A percentile compares a stretch with the other conserved stretches of the same genome.
Evolutionary conservation across 176 grass and related monocot genomes (phyloP).

Genomic region (Phragmites australis): DNA sequence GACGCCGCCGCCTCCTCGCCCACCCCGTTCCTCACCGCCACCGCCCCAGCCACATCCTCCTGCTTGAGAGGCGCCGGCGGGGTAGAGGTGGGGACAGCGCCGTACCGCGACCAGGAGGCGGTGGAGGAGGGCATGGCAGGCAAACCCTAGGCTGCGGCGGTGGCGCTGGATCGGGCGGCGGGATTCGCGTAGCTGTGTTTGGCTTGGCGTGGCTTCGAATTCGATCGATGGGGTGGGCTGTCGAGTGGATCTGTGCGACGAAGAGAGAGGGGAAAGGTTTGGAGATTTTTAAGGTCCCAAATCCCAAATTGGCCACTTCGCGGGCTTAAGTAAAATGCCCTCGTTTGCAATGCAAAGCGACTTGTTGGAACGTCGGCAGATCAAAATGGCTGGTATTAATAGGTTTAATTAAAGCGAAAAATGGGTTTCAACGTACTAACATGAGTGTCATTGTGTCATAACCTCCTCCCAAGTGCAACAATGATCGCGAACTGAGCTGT

Average conservation of each 20-base stretch:
- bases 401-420: not conserved
- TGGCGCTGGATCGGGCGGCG: slow-evolving; percentile 24
- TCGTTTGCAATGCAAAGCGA: not conserved
- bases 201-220: slow-evolving; percentile 5
- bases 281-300: not conserved
- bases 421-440: not conserved
- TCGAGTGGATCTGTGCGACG: slow-evolving; percentile 36
- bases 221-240: slow-evolving; percentile 34
- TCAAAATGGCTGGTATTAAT: not conserved
- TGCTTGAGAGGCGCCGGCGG: slow-evolving; percentile 1
- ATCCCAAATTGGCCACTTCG: slow-evolving; percentile 10
- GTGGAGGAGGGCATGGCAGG: slow-evolving; percentile 50
- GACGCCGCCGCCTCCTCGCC: slow-evolving; percentile 14
- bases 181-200: slow-evolving; percentile 11
- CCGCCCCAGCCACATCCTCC: not conserved
- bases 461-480: too few species aligned
- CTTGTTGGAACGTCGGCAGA: slow-evolving; percentile 23
- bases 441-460: not conserved
- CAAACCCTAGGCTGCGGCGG: slow-evolving; percentile 7
- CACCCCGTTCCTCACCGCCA: not conserved
- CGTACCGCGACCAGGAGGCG: slow-evolving; percentile 62
- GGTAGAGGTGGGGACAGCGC: slow-evolving; percentile 47
- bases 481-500: too few species aligned
- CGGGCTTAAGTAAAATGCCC: slow-evolving; percentile 1
- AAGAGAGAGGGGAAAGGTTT: not conserved